phyloP scores from a whole-genome alignment of 2,329 filamentous ascomycete species.

The Fusarium paranaense region DNA sequence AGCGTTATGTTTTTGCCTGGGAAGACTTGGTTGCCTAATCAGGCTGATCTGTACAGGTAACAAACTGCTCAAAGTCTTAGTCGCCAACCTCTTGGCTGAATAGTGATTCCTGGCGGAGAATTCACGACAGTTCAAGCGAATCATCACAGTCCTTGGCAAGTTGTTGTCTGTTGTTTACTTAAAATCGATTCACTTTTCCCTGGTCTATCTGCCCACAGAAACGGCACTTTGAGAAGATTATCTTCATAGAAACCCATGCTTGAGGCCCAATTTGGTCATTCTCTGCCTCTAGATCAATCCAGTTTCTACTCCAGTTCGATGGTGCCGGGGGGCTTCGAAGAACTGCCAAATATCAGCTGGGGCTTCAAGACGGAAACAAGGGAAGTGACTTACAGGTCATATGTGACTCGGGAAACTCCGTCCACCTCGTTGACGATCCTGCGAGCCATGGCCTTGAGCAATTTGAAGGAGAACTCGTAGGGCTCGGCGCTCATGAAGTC shows the following conservation, averaged over 20 bases:
- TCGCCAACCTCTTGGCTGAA: too few species aligned
- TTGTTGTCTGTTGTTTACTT: not conserved
- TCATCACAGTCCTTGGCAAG: not conserved
- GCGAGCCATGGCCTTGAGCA: slow-evolving; percentile 70
- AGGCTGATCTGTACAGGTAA: too few species aligned
- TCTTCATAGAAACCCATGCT: not conserved
- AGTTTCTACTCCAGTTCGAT: slow-evolving; percentile 77
- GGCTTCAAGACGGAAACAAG: not conserved
- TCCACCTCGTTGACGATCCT: slow-evolving; percentile 61
- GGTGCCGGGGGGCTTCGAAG: slow-evolving; percentile 75
- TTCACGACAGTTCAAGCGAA: not conserved
- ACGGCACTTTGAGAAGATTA: not conserved
- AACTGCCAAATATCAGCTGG: slow-evolving; percentile 52
- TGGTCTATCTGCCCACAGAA: not conserved
- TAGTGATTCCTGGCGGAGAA: too few species aligned
- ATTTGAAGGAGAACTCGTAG: slow-evolving; percentile 57
- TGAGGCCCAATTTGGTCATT: not conserved
- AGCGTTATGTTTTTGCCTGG: too few species aligned
- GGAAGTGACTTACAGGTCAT: slow-evolving; percentile 60
- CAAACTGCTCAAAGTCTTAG: too few species aligned
- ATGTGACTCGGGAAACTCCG: slow-evolving; percentile 77
- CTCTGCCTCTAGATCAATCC: not conserved
- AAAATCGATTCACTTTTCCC: not conserved
- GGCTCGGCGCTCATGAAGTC: slow-evolving; percentile 78
- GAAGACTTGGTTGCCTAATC: too few species aligned